These are phyloP conservation scores for Fistulifera pelliculosa DNA, from an alignment of 108 stramenopile species.

Conservation along the genomic window DNA sequence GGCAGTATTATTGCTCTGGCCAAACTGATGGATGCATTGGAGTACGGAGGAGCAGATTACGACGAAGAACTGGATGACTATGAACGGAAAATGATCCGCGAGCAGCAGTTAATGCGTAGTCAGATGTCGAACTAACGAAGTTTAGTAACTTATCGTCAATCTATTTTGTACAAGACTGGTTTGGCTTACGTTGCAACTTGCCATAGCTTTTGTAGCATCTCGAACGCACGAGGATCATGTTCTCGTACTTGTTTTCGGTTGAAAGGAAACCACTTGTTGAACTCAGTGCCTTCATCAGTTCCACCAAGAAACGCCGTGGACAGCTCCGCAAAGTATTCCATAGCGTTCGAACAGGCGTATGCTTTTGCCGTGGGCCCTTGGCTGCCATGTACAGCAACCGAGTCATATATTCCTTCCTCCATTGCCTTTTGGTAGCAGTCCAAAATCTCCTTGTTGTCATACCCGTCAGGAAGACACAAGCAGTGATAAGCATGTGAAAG, in stretches of 20 bases:
- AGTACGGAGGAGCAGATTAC: slow-evolving; percentile 47
- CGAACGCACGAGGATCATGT: slow-evolving; percentile 82
- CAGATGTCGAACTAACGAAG: slow-evolving; percentile 30
- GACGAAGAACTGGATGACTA: slow-evolving; percentile 28
- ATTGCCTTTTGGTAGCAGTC: slow-evolving; percentile 68
- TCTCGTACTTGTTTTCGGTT: slow-evolving; percentile 59
- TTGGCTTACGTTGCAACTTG: slow-evolving; percentile 16
- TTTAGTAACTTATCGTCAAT: slow-evolving; percentile 46
- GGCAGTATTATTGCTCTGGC: slow-evolving; percentile 80
- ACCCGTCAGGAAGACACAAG: slow-evolving; percentile 48
- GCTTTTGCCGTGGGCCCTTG: slow-evolving; percentile 47
- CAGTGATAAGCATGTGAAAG: slow-evolving; percentile 81
- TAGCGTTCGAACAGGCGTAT: slow-evolving; percentile 78
- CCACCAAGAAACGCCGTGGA: slow-evolving; percentile 81
- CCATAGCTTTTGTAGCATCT: slow-evolving; percentile 61
- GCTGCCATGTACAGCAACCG: slow-evolving; percentile 54
- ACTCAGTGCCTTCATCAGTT: slow-evolving; percentile 38
- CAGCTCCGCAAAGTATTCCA: slow-evolving; percentile 91
- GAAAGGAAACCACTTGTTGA: slow-evolving; percentile 89
- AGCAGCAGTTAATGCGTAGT: slow-evolving; percentile 20
- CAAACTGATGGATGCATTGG: slow-evolving; percentile 78
- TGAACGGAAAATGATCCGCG: slow-evolving; percentile 27
- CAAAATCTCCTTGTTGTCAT: slow-evolving; percentile 57
- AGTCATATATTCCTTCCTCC: slow-evolving; percentile 73
- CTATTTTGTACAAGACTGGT: too few species aligned